Percentiles rank a stretch among this genome's conserved stretches.
These are phyloP conservation scores for Melaleuca quinquenervia DNA, from an alignment of 345 rosid species.

Conservation along the genomic window DNA sequence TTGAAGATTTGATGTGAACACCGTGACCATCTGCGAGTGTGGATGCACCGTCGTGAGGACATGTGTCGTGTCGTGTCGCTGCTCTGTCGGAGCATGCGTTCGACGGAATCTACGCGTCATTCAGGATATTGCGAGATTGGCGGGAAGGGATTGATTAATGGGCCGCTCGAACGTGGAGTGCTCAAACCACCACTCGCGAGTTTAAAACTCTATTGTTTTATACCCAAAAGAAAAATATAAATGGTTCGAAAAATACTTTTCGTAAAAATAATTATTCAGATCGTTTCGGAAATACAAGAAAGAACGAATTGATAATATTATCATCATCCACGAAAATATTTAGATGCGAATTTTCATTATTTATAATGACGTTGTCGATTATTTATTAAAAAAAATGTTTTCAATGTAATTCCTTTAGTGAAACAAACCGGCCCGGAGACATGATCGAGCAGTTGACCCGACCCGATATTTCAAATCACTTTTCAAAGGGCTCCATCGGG, in stretches of 20 bases:
- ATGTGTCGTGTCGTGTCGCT: fast-evolving
- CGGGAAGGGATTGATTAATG: neutral
- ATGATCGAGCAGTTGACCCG: neutral
- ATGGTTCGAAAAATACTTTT: fast-evolving
- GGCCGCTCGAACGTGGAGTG: neutral
- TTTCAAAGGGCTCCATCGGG: neutral
- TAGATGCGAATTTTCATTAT: neutral
- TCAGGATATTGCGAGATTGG: fast-evolving
- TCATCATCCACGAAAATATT: fast-evolving
- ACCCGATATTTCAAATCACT: neutral
- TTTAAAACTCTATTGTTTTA: fast-evolving
- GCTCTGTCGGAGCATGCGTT: fast-evolving
- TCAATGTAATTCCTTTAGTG: neutral
- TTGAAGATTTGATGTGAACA: neutral
- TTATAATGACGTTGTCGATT: neutral
- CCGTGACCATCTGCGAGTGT: fast-evolving
- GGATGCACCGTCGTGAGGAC: neutral
- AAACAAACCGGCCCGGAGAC: neutral
- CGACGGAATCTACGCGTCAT: neutral
- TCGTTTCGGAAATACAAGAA: neutral
- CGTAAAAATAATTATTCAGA: fast-evolving
- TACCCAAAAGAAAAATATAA: no score
- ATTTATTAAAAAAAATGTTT: neutral
- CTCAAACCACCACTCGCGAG: fast-evolving
- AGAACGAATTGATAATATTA: fast-evolving